A percentile compares a stretch with the other conserved stretches of the same genome.
Conservation (phyloP, 305 asterid genomes). For the Solanum hybrid region DNA sequence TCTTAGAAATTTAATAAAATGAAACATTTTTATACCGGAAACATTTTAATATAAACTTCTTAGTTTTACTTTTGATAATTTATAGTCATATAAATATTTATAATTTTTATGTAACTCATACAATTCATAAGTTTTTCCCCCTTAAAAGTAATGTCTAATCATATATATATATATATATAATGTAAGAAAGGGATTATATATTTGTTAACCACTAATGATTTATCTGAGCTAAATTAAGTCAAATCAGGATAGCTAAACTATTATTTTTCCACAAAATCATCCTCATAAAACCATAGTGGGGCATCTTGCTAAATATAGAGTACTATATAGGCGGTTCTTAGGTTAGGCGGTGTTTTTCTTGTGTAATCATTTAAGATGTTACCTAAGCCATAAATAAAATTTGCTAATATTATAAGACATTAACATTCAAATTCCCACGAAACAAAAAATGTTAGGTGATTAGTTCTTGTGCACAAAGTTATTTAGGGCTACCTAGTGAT, state of each 20-base stretch:
- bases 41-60: not conserved
- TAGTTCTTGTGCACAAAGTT: not conserved
- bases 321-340: not conserved
- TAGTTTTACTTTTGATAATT: not conserved
- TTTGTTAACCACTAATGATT: not conserved
- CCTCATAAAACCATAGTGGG: not conserved
- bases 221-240: not conserved
- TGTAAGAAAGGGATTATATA: not conserved
- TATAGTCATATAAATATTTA: not conserved
- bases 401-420: not conserved
- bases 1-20: not conserved
- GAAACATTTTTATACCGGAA: not conserved
- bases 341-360: not conserved
- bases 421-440: not conserved
- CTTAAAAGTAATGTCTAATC: not conserved
- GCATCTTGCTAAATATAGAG: not conserved
- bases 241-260: not conserved
- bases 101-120: not conserved
- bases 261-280: not conserved
- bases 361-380: not conserved
- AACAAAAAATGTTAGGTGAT: not conserved
- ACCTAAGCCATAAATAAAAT: not conserved
- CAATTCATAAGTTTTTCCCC: not conserved
- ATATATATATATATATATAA: not conserved
- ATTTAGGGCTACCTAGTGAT: not conserved